A percentile compares a stretch with the other conserved stretches of the same genome.
Conservation (phyloP, 2,329 filamentous ascomycete genomes). For the Phialemoniopsis sp. region DNA sequence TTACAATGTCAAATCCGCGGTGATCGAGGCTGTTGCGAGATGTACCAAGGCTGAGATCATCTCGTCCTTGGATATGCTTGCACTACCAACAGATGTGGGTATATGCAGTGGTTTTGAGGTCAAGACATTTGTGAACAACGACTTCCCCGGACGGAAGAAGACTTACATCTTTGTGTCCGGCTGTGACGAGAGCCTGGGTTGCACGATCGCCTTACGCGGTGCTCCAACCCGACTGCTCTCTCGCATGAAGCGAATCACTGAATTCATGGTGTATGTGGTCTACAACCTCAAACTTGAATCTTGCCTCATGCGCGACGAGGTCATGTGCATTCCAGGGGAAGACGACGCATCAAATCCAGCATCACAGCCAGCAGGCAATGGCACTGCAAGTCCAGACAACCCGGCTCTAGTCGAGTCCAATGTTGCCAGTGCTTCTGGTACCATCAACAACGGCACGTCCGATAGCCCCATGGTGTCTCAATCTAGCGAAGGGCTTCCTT, state of each 20-base stretch:
- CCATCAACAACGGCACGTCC: conserved; percentile 11
- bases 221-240: conserved; percentile 66
- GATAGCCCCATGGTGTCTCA: conserved; percentile 17
- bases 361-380: too few species aligned
- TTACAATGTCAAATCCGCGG: conserved; percentile 94
- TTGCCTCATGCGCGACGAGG: conserved; percentile 88
- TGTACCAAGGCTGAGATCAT: conserved; percentile 91
- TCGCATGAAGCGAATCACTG: conserved; percentile 87
- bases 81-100: conserved; percentile 71
- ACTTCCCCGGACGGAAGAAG: conserved; percentile 72
- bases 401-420: too few species aligned
- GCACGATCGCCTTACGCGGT: conserved; percentile 88
- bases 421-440: neutral
- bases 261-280: conserved; percentile 98
- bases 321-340: conserved; percentile 72
- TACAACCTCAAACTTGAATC: conserved; percentile 97
- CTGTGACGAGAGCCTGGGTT: conserved; percentile 84
- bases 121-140: conserved; percentile 85
- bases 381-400: too few species aligned
- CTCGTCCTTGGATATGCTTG: conserved; percentile 90
- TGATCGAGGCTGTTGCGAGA: conserved; percentile 89
- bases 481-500: conserved; percentile 8
- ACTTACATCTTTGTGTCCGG: conserved; percentile 95
- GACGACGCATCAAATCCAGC: conserved; percentile 36
- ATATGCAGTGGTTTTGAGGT: conserved; percentile 86